A percentile compares a stretch with the other conserved stretches of the same genome.
These are phyloP conservation scores for Przewalskia tangutica DNA, from an alignment of 257 asterid species.

Conservation along the genomic window DNA sequence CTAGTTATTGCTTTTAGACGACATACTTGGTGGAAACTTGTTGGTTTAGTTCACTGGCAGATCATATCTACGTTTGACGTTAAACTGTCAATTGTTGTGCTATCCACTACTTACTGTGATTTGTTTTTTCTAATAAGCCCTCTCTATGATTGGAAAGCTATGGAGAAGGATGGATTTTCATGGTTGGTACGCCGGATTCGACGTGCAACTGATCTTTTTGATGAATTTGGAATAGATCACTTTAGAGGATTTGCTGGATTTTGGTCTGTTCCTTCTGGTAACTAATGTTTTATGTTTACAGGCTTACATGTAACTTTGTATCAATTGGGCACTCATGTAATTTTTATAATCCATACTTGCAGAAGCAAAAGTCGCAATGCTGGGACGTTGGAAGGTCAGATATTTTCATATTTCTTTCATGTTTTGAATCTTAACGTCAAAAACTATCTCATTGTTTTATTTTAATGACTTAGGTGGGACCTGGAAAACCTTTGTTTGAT, in stretches of 20 bases:
- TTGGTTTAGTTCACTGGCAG: background rate
- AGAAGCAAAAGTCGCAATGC: constrained; percentile 84
- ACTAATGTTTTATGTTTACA: constrained; percentile 14
- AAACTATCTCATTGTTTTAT: constrained; percentile 20
- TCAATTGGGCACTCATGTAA: background rate
- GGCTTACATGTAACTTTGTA: constrained; percentile 4
- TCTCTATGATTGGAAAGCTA: constrained; percentile 89
- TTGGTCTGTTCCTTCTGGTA: constrained; percentile 99
- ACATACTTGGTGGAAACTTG: background rate
- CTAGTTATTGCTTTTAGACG: background rate
- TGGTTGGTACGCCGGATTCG: constrained; percentile 86
- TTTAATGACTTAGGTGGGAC: constrained; percentile 72
- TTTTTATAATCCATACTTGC: constrained; percentile 17
- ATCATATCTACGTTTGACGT: background rate
- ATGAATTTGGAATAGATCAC: constrained; percentile 94
- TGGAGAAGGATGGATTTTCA: constrained; percentile 81
- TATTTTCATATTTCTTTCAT: constrained; percentile 6
- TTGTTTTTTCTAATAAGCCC: constrained; percentile 44
- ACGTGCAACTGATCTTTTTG: constrained; percentile 84
- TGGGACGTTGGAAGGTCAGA: constrained; percentile 90
- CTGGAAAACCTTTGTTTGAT: constrained; percentile 77
- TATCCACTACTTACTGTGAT: constrained; percentile 12
- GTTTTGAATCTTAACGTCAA: constrained; percentile 11
- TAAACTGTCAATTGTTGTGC: background rate
- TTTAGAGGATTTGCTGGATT: constrained; percentile 97